Percentiles rank a stretch among this genome's conserved stretches.
Evolutionary conservation across 768 basidiomycete species (phyloP).

Genomic region (Hericium alpestre): DNA sequence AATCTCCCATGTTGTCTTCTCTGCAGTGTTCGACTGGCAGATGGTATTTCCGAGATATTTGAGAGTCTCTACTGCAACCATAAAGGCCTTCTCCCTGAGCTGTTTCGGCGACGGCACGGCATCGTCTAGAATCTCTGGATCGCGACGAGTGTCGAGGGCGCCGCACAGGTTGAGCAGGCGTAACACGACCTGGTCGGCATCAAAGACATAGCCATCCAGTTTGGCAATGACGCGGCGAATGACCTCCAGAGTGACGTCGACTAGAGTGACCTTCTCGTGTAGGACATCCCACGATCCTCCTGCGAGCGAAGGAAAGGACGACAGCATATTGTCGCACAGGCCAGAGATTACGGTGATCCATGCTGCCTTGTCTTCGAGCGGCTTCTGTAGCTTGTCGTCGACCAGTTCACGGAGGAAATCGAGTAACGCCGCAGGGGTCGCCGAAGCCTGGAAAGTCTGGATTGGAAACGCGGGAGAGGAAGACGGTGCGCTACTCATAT

Average conservation of each 20-base stretch:
- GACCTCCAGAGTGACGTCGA: constrained; percentile 43
- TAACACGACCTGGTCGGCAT: constrained; percentile 32
- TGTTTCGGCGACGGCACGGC: constrained; percentile 34
- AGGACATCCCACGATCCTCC: constrained; percentile 40
- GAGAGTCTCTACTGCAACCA: constrained; percentile 34
- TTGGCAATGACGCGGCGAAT: constrained; percentile 36
- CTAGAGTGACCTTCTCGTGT: constrained; percentile 47
- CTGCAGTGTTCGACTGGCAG: constrained; percentile 19
- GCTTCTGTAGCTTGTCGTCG: constrained; percentile 11
- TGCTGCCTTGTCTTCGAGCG: constrained; percentile 22
- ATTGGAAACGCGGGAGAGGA: constrained; percentile 9
- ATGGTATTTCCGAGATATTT: constrained; percentile 34
- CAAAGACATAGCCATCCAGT: constrained; percentile 41
- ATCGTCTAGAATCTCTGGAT: constrained; percentile 29
- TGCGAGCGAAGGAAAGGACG: constrained; percentile 44
- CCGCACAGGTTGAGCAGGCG: constrained; percentile 44
- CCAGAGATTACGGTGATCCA: constrained; percentile 42
- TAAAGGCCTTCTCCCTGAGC: constrained; percentile 37
- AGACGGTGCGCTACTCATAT: background rate
- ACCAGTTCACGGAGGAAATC: constrained; percentile 10
- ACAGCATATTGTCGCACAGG: constrained; percentile 38
- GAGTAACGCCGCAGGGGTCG: constrained; percentile 9
- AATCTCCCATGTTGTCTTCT: constrained; percentile 30
- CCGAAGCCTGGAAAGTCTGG: constrained; percentile 13
- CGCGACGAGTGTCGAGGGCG: constrained; percentile 50